A percentile compares a stretch with the other conserved stretches of the same genome.
Conservation (phyloP, 2,329 filamentous ascomycete species). For the Hymenoscyphus linearis region DNA sequence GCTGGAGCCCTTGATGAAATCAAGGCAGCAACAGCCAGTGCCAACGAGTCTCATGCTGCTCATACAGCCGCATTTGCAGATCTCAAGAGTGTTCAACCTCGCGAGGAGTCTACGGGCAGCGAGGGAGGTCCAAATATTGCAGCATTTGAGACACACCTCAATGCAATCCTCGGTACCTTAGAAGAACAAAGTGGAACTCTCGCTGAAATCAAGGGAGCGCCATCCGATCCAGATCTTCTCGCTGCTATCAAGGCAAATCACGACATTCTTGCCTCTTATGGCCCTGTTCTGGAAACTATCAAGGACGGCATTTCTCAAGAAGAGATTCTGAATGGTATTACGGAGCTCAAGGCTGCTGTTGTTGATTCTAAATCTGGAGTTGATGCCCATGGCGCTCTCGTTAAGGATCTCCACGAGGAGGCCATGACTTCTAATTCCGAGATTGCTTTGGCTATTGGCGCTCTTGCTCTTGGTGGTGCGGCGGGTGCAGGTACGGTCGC, state of each 20-base stretch:
- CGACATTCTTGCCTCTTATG: constrained; percentile 10
- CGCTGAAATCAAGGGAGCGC: constrained; percentile 14
- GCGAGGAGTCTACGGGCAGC: neutral
- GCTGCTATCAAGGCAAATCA: constrained; percentile 15
- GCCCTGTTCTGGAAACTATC: constrained; percentile 17
- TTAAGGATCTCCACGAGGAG: constrained; percentile 24
- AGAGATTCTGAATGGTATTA: constrained; percentile 20
- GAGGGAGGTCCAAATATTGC: constrained; percentile 10
- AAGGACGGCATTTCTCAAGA: constrained; percentile 16
- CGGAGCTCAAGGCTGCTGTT: constrained; percentile 21
- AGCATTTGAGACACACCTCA: constrained; percentile 18
- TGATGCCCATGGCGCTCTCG: constrained; percentile 13
- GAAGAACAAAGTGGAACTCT: constrained; percentile 16
- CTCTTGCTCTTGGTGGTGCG: constrained; percentile 19
- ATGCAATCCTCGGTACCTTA: constrained; percentile 17
- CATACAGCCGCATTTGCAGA: constrained; percentile 5
- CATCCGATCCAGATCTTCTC: constrained; percentile 15
- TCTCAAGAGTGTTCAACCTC: constrained; percentile 7
- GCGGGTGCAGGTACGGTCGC: constrained; percentile 19
- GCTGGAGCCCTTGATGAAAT: constrained; percentile 14
- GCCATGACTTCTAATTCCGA: constrained; percentile 21
- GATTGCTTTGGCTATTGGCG: constrained; percentile 21
- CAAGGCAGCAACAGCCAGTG: constrained; percentile 13
- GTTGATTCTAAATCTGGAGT: constrained; percentile 23
- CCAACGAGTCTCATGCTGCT: constrained; percentile 14